Base-by-base conservation (phyloP, 495 filamentous ascomycete genomes). In the Parmelia sp. region DNA sequence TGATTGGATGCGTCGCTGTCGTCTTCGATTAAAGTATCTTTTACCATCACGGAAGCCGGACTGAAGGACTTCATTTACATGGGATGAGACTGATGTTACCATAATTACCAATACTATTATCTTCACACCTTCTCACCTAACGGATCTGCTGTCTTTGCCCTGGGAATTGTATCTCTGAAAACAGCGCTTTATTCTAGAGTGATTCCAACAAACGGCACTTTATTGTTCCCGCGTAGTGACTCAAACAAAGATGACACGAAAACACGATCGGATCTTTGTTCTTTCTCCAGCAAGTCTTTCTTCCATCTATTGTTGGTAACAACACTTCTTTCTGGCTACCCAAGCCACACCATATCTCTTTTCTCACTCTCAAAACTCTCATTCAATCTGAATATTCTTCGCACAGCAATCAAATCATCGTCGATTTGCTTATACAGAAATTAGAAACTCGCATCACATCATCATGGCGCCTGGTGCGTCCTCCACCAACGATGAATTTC, bases 81-180 rank as follows among this genome's bases (percentile, higher is more conserved):
- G 51, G 61, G 42, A 59, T 27, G 21, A 58, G 58, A 64, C 62
- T 47, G 56, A 64, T 64, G 55, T 64, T 59, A 58, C 15, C 44
- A 64, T 64, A 58, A 59, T 59, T 23, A 58, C 59, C 55, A 64
- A 64, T 64, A 64, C 62, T 47, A 64, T 59, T 59, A 64, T 35
- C 56, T 58, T 51, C 31, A 51, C 27, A 40, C 25, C 35, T 40
- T 36, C 12, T n/a, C 31, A 15, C 19, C n/a, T 45, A 5, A 33
- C 23, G 8, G 6, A 49, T 29, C 4, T 33, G 23, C 6, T 3
- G 6, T 58, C 27, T 40, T 2, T 37, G 21, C 40, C 21, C 62
- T 35, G 3, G 29, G 11, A 31, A 25, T 23, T 21, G 21, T 58
- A 6, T 55, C 27, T 21, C 31, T 25, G 31, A 37, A 59, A 37